These are phyloP conservation scores for Hymenoscyphus fructigenus DNA, from an alignment of 2,329 filamentous ascomycete genomes.

Conservation along the genomic window DNA sequence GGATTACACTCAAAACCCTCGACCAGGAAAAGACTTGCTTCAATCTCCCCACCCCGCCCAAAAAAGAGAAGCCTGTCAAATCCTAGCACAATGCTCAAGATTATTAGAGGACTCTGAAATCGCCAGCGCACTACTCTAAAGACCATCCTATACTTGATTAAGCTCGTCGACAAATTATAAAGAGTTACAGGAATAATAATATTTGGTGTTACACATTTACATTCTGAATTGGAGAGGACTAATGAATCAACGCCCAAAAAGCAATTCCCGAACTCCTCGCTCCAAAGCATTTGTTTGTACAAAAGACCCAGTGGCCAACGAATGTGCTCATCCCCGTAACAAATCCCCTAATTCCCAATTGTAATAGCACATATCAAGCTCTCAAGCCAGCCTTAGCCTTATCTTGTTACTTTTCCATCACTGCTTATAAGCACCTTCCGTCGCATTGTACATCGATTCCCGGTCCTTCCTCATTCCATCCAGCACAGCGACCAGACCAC, in stretches of 20 bases:
- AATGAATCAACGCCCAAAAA: slow-evolving; percentile 21
- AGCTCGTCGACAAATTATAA: no score
- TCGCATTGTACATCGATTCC: slow-evolving; percentile 27
- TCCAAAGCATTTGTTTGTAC: slow-evolving; percentile 29
- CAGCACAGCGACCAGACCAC: slow-evolving; percentile 67
- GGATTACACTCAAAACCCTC: no score
- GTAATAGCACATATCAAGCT: slow-evolving; percentile 9
- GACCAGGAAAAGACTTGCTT: no score
- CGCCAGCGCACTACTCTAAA: no score
- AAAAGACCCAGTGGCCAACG: slow-evolving; percentile 18
- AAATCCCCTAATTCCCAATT: slow-evolving; percentile 9
- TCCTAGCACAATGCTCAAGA: no score
- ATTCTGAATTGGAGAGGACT: slow-evolving; percentile 26
- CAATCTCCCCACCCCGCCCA: no score
- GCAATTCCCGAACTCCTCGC: slow-evolving; percentile 31
- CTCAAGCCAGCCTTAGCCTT: slow-evolving; percentile 1
- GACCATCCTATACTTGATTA: no score
- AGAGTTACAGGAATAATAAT: not conserved
- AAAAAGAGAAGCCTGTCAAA: no score
- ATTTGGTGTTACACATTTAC: not conserved
- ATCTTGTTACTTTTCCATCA: slow-evolving; percentile 18
- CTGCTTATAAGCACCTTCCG: slow-evolving; percentile 12
- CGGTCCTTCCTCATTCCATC: slow-evolving; percentile 68
- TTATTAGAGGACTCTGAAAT: no score
- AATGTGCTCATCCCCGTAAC: slow-evolving; percentile 10